Conservation (phyloP, 73 alveolate genomes). For the Paramecium primaurelia region DNA sequence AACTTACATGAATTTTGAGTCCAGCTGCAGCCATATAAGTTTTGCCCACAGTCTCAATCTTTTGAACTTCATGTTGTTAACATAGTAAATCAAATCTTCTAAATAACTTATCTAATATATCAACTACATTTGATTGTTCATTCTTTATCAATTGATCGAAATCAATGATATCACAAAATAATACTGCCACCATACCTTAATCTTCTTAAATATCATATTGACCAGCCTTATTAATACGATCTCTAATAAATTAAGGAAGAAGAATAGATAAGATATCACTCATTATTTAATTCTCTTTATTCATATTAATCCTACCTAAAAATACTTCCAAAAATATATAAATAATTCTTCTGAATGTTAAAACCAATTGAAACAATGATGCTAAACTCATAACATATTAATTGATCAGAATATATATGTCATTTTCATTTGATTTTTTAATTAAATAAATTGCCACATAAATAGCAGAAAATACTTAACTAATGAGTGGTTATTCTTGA, state of each 20-base stretch:
- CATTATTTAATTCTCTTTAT: conserved; percentile 28
- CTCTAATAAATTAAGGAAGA: conserved; percentile 53
- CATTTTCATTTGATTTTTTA: not conserved
- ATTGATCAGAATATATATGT: not conserved
- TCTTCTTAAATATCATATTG: conserved; percentile 72
- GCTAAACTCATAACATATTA: not conserved
- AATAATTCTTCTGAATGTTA: not conserved
- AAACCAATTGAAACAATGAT: not conserved
- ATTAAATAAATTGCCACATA: not conserved
- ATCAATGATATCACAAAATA: conserved; percentile 78
- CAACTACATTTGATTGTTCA: conserved; percentile 62
- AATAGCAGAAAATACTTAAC: not conserved
- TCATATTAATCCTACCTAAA: not conserved
- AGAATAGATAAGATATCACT: conserved; percentile 46
- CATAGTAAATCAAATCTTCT: conserved; percentile 76
- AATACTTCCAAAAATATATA: not conserved
- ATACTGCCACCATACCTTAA: conserved; percentile 76
- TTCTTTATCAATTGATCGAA: conserved; percentile 64
- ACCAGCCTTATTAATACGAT: conserved; percentile 67
- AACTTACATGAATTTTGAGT: conserved; percentile 58
- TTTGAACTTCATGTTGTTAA: conserved; percentile 54
- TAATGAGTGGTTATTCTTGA: not conserved
- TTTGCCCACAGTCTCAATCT: conserved; percentile 86
- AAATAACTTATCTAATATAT: conserved; percentile 71
- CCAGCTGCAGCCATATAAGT: conserved; percentile 91